These are phyloP conservation scores for Pneumocystis canis DNA, from an alignment of 1,139 yeast genomes.

Conservation along the genomic window DNA sequence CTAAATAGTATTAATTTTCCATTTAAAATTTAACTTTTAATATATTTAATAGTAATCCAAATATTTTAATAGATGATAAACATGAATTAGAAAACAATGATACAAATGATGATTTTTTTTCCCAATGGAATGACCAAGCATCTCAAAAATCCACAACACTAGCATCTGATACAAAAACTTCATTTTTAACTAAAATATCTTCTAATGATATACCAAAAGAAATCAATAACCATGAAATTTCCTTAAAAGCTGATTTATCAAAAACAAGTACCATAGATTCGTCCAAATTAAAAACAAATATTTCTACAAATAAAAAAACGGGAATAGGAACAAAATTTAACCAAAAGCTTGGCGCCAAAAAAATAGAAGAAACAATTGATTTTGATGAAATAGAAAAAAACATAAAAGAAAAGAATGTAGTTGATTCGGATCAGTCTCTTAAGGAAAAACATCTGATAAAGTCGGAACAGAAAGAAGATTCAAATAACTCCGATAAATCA, in stretches of 20 bases:
- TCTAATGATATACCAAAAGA: constrained; percentile 15
- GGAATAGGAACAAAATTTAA: constrained; percentile 22
- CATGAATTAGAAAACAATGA: constrained; percentile 20
- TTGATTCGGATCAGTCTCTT: not conserved
- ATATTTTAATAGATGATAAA: constrained; percentile 3
- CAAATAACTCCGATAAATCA: not conserved
- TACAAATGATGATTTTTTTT: constrained; percentile 61
- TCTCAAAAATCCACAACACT: constrained; percentile 38
- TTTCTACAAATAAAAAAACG: constrained; percentile 18
- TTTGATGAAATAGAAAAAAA: constrained; percentile 46
- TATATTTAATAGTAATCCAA: constrained; percentile 3
- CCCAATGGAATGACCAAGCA: constrained; percentile 76
- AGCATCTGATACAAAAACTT: constrained; percentile 34
- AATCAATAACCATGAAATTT: constrained; percentile 7
- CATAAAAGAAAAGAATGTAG: not conserved
- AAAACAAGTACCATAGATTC: constrained; percentile 18
- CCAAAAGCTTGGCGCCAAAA: constrained; percentile 27
- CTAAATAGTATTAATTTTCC: constrained; percentile 19
- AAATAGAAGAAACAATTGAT: constrained; percentile 43
- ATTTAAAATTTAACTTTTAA: constrained; percentile 7
- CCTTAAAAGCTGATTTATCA: constrained; percentile 11
- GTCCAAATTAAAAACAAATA: constrained; percentile 18
- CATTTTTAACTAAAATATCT: constrained; percentile 18
- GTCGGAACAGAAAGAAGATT: constrained; percentile 16
- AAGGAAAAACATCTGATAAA: not conserved